Percentiles rank a stretch among this genome's conserved stretches.
Conservation (phyloP, 1,284 basidiomycete species). For the Porogramme epimiltina region DNA sequence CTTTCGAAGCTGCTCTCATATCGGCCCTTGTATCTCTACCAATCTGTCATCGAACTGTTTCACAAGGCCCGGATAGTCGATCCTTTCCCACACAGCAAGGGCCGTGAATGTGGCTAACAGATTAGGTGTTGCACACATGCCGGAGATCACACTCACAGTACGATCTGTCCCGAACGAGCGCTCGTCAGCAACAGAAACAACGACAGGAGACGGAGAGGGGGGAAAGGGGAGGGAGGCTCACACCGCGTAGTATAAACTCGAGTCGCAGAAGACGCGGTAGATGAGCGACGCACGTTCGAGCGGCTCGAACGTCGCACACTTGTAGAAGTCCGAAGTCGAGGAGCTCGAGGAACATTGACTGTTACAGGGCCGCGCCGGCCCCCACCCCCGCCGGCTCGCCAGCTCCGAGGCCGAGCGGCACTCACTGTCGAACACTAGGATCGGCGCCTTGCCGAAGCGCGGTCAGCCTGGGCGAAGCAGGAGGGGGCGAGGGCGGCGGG, state of each 20-base stretch:
- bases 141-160: constrained; percentile 15
- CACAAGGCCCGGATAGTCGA: no score
- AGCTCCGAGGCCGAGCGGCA: no score
- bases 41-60: no score
- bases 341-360: constrained; percentile 14
- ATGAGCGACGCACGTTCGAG: constrained; percentile 17
- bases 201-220: no score
- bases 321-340: constrained; percentile 15
- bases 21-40: no score
- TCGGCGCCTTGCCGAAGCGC: constrained; percentile 7
- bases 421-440: constrained; percentile 18
- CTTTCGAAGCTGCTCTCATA: no score
- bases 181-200: neutral
- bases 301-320: constrained; percentile 17
- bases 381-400: neutral
- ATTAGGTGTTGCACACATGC: no score
- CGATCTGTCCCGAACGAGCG: neutral
- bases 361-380: constrained; percentile 2
- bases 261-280: constrained; percentile 17
- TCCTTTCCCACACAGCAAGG: no score
- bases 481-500: no score
- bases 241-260: constrained; percentile 17
- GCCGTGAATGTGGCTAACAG: no score
- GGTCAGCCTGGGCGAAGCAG: neutral
- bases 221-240: neutral